Base-by-base conservation (phyloP, 192 early-diverging fungal genomes). In the Coemansia sp. region DNA sequence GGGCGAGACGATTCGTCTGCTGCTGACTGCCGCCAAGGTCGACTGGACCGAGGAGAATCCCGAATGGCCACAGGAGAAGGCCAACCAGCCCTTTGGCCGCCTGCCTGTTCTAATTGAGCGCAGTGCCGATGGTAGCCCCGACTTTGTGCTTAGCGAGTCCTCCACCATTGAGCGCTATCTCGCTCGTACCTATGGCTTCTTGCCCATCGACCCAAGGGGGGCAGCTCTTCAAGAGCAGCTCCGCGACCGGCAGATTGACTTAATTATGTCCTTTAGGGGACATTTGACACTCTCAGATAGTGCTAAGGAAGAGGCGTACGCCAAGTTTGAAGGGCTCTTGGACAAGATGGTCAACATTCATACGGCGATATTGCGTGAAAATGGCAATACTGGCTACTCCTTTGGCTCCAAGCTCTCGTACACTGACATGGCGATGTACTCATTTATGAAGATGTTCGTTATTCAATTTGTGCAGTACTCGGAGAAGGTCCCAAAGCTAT, bases 131-230 rank as follows among this genome's bases (percentile, higher is more conserved):
- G 68, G 65, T 14, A 66, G 51, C 18, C 56, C 42, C n/a, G 69
- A 67, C 16, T 61, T 83, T 40, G 18, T 70, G 11, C 51, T 86
- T 5, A 69, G 75, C 13, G 83, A 87, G 37, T 64, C 77, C 1
- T 62, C 69, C 11, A 74, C 72, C 4, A 87, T 87, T 58, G 83
- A 83, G 53, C 84, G 86, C 38, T 85, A 84, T 51, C 69, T 87
- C 3, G 65, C 83, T 11, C 53, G 63, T 59, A 83, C 77, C 64
- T 86, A 83, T 58, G 77, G 68, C n/a, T 66, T 83, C 31, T 40
- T 72, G 31, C 79, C 79, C n/a, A 35, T 31, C 4, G 64, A 65
- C 33, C 60, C 62, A 11, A 69, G 69, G 36, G 68, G 78, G 35
- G 70, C 81, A 10, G 76, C 75, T 5, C 45, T 37, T 0, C 72